phyloP scores from a whole-genome alignment of 768 basidiomycete species.

The Lenzites betulinus region DNA sequence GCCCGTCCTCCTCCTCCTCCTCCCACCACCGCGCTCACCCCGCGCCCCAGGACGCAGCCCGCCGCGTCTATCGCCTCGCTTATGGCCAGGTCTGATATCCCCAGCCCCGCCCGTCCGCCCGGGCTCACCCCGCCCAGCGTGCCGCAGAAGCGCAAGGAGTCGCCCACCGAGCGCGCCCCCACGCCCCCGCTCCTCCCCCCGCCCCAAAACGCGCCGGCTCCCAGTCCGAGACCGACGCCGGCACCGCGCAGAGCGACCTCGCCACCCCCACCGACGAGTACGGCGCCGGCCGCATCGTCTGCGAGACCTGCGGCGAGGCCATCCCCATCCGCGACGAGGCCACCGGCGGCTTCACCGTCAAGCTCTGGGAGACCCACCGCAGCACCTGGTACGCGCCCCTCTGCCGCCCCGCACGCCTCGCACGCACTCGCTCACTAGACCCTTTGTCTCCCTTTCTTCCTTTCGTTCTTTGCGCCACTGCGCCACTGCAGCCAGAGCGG shows the following conservation, averaged over 20 bases:
- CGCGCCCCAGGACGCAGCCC: conserved; percentile 8
- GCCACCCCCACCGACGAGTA: conserved; percentile 51
- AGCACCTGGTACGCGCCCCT: conserved; percentile 49
- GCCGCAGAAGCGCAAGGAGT: conserved; percentile 44
- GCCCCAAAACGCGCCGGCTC: conserved; percentile 8
- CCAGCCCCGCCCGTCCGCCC: not conserved
- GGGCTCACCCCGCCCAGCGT: conserved; percentile 27
- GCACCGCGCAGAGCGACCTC: conserved; percentile 1
- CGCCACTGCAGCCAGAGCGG: conserved; percentile 23
- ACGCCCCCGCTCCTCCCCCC: not conserved
- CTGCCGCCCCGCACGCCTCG: not conserved
- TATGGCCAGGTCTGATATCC: conserved; percentile 17
- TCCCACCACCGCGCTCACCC: not conserved
- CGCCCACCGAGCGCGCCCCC: conserved; percentile 24
- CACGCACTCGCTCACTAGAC: not conserved
- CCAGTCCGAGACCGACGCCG: conserved; percentile 10
- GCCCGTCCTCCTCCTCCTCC: not conserved
- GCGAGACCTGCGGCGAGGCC: conserved; percentile 60
- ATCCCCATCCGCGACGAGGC: conserved; percentile 70
- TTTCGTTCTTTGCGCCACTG: too few relatives aligned
- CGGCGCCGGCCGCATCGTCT: conserved; percentile 63
- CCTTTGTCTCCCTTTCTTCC: too few relatives aligned
- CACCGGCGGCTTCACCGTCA: conserved; percentile 63
- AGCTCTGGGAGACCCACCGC: conserved; percentile 70
- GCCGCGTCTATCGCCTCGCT: conserved; percentile 19